Conservation (phyloP, 1,284 basidiomycete genomes). For the Anthracocystis setariae region DNA sequence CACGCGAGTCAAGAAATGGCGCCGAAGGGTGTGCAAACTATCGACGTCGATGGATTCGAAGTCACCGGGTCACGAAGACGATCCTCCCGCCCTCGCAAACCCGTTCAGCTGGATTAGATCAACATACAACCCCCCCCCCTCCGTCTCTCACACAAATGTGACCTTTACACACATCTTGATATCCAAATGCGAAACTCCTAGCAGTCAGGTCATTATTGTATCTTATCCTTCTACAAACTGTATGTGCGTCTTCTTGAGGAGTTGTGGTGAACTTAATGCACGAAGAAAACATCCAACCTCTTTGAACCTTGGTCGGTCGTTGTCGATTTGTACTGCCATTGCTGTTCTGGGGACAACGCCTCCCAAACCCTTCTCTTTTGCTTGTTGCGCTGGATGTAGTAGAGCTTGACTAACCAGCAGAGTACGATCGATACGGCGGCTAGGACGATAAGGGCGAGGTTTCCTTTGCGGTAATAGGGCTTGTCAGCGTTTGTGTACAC, state of each 20-base stretch:
- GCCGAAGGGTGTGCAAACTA: slow-evolving; percentile 4
- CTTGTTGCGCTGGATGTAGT: slow-evolving; percentile 49
- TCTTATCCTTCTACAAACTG: neutral
- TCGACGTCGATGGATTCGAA: slow-evolving; percentile 30
- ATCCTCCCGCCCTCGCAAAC: slow-evolving; percentile 29
- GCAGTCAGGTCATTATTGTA: neutral
- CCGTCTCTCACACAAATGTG: too few relatives aligned
- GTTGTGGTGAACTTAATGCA: slow-evolving; percentile 33
- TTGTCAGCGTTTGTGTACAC: slow-evolving; percentile 51
- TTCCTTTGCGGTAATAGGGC: slow-evolving; percentile 51
- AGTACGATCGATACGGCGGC: slow-evolving; percentile 31
- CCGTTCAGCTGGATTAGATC: slow-evolving; percentile 26
- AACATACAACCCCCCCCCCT: neutral
- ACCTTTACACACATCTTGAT: slow-evolving; percentile 1
- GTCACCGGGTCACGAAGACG: slow-evolving; percentile 21
- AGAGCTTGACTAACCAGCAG: slow-evolving; percentile 41
- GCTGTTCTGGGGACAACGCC: slow-evolving; percentile 22
- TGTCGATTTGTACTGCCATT: slow-evolving; percentile 41
- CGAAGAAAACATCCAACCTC: slow-evolving; percentile 44
- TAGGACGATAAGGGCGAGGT: slow-evolving; percentile 34
- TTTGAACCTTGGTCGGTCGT: slow-evolving; percentile 47
- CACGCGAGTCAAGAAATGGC: neutral
- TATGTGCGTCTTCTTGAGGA: too few relatives aligned
- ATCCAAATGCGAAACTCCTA: too few relatives aligned
- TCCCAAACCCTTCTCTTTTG: slow-evolving; percentile 36